Base-by-base conservation (phyloP, 495 filamentous ascomycete species). In the Penicillium canariense region DNA sequence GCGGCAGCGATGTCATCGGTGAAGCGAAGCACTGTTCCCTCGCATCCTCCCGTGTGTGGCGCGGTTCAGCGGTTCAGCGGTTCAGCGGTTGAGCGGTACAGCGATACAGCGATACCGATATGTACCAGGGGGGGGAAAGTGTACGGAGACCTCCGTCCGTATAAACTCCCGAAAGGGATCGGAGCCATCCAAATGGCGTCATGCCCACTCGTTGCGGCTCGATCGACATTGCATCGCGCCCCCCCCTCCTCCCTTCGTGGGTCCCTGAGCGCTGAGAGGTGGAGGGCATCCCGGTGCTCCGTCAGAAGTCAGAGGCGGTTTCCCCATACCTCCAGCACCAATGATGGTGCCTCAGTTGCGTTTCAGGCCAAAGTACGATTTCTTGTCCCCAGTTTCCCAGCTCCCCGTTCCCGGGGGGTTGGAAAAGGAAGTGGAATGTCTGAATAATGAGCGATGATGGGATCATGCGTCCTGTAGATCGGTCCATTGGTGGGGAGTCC, bases 161-260 rank as follows among this genome's bases (percentile, higher is more conserved):
- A 22, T 35, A 26, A 23, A 36, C 39, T 26, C 49, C 49, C 39
- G 31, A 18, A 28, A 57, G 50, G 17, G 42, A 48, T 35, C 39
- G 36, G 50, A 44, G 27, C 57, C 61, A 59, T 50, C 59, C 11
- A 58, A 38, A 62, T 60, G 48, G 58, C 56, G 56, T 65, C 61
- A 65, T 67, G 25, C 40, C 38, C 48, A 38, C 62, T 56, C n/a
- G 40, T 58, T 62, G 62, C 61, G 66, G 60, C 68, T 69, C 61
- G 67, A 73, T 73, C 68, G 65, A 70, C 70, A 71, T 62, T 71
- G 67, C 68, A 71, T 69, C 59, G 61, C 61, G 58, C 53, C 56
- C n/a, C 58, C 62, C 50, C 58, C 56, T 60, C 57, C 58, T 28
- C 42, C 25, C 26, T 46, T 30, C 43, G 23, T 46, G 22, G 42